A percentile compares a stretch with the other conserved stretches of the same genome.
Conservation (phyloP, 1,284 basidiomycete genomes). For the Chondrostereum purpureum region DNA sequence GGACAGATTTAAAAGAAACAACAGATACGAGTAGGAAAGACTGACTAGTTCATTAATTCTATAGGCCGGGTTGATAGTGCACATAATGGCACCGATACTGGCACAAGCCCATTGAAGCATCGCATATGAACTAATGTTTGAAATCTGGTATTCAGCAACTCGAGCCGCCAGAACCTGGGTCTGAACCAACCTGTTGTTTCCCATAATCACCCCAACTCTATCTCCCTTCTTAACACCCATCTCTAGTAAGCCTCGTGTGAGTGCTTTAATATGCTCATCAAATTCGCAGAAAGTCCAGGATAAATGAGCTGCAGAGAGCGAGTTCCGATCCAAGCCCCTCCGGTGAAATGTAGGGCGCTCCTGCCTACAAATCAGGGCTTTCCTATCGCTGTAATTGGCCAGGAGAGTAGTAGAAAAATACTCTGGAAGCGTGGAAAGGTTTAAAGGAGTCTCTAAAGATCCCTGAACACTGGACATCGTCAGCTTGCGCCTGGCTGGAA, state of each 20-base stretch:
- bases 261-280: conserved; percentile 55
- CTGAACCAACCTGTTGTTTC: conserved; percentile 66
- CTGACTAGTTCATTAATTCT: conserved; percentile 63
- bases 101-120: conserved; percentile 81
- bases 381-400: conserved; percentile 38
- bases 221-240: conserved; percentile 76
- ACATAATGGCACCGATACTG: conserved; percentile 71
- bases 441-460: conserved; percentile 53
- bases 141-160: conserved; percentile 4
- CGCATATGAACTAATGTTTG: conserved; percentile 58
- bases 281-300: conserved; percentile 75
- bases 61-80: conserved; percentile 81
- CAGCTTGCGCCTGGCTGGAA: conserved; percentile 18
- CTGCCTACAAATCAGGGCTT: conserved; percentile 60
- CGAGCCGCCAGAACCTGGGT: conserved; percentile 1
- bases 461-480: conserved; percentile 53
- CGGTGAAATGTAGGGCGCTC: conserved; percentile 54
- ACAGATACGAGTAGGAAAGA: too few species aligned
- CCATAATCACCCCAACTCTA: conserved; percentile 77
- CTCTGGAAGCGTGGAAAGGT: conserved; percentile 50
- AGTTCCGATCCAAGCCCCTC: conserved; percentile 53
- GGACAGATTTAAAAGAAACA: too few species aligned
- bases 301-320: conserved; percentile 46
- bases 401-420: conserved; percentile 60
- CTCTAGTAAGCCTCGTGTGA: conserved; percentile 63